Base-by-base conservation (phyloP, 257 asterid genomes). In the Solanum sparsipilum region DNA sequence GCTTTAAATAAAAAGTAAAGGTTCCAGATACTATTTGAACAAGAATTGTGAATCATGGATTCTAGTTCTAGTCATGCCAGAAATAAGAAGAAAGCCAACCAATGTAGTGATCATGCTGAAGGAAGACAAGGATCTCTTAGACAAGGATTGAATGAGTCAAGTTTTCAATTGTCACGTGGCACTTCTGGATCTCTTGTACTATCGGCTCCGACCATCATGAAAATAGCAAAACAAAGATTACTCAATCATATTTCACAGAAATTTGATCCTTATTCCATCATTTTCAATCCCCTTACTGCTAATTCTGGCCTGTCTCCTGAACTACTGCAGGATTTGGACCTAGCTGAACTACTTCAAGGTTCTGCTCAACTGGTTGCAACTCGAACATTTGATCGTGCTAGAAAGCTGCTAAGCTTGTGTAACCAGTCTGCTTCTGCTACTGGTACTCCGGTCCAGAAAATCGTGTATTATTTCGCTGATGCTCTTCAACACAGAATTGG, bases 401-500 rank as follows among this genome's bases (percentile, higher is more conserved):
- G 74, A 25, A 87, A 87, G 32, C 32, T 87, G 78, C 90, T 91
- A 41, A 29, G 32, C 20, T 60, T 82, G 32, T 91, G 93, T 83
- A 21, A 52, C 34, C 63, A 2, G 18, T 36, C 89, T 32, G 89
- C 92, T 56, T 89, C 90, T 35, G 21, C 56, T 36, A 36, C 67
- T 15, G 93, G 91, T 15, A 90, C 74, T 68, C 92, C 91, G 12
- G 83, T 86, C 2, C 90, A 90, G 39, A 90, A 91, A 83, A 86
- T 87, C 1, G 90, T 87, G 8, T 85, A 71, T 63, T 90, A 86
- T 65, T 88, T 91, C 12, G 44, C 91, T 8, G 86, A 87, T 58
- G 94, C 93, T 83, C 90, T 94, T 58, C 75, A 83, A 29, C 91
- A 91, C 88, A 91, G 86, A 86, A 92, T 93, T 11, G 58, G 36